Percentiles rank a stretch among this genome's conserved stretches.
Conservation (phyloP, 164 flowering plant species). For the Hamamelis virginiana region DNA sequence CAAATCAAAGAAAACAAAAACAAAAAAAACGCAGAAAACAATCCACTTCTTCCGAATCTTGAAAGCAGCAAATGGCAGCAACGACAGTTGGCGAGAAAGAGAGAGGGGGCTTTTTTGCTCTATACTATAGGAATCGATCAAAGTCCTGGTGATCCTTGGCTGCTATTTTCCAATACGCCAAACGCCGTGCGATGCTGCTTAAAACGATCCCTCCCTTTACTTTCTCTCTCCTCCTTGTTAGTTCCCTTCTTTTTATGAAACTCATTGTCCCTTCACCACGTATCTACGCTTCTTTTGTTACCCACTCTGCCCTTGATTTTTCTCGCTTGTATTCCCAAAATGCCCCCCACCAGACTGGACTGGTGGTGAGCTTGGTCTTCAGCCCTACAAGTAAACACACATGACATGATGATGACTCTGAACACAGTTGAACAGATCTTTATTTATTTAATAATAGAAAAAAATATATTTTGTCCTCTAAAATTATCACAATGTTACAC, state of each 20-base stretch:
- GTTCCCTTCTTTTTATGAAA: background rate
- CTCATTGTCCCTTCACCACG: conserved; percentile 15
- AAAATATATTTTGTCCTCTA: no score
- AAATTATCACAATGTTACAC: no score
- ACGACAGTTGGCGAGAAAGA: background rate
- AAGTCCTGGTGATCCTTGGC: no score
- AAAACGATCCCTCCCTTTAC: background rate
- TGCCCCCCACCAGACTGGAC: background rate
- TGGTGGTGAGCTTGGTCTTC: no score
- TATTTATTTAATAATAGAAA: no score
- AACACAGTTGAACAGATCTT: no score
- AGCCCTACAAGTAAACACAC: no score
- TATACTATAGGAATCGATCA: background rate
- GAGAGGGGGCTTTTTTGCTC: background rate
- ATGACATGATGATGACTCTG: no score
- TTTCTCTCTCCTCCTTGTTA: background rate
- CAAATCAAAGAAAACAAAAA: background rate
- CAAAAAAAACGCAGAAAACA: no score
- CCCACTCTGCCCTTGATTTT: conserved; percentile 10
- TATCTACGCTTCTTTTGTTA: conserved; percentile 14
- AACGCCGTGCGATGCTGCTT: background rate
- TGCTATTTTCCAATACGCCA: conserved; percentile 1
- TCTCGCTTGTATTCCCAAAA: background rate
- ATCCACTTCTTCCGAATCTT: background rate
- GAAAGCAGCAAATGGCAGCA: background rate